Conservation (phyloP, 257 asterid species). For the Solanum lignicaule region DNA sequence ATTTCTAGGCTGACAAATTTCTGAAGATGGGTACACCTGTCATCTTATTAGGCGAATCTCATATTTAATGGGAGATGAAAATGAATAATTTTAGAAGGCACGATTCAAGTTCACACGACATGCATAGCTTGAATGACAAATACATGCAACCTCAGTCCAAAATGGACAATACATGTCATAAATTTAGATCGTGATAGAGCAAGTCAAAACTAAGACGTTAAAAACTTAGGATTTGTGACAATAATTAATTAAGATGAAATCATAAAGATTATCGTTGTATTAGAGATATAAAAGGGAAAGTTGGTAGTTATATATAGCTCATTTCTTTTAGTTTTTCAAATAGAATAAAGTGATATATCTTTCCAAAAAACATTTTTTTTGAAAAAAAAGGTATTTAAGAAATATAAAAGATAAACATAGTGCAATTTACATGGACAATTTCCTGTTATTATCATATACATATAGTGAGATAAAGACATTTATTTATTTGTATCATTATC, state of each 20-base stretch:
- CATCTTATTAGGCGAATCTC: not conserved
- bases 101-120: not conserved
- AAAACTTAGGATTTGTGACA: not conserved
- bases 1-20: not conserved
- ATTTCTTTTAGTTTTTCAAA: not conserved
- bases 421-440: not conserved
- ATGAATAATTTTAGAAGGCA: not conserved
- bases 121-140: not conserved
- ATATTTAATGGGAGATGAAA: too few species aligned
- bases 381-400: not conserved
- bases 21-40: not conserved
- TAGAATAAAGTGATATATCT: not conserved
- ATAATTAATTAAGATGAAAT: not conserved
- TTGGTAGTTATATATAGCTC: not conserved
- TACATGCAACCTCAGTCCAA: not conserved
- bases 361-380: not conserved
- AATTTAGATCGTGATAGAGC: not conserved
- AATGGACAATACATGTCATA: not conserved
- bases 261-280: not conserved
- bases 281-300: not conserved
- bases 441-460: not conserved
- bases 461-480: not conserved
- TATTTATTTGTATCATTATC: not conserved
- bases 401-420: not conserved
- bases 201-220: not conserved